Conservation (phyloP, 1,139 yeast species). For the Geotrichum carabidarum region DNA sequence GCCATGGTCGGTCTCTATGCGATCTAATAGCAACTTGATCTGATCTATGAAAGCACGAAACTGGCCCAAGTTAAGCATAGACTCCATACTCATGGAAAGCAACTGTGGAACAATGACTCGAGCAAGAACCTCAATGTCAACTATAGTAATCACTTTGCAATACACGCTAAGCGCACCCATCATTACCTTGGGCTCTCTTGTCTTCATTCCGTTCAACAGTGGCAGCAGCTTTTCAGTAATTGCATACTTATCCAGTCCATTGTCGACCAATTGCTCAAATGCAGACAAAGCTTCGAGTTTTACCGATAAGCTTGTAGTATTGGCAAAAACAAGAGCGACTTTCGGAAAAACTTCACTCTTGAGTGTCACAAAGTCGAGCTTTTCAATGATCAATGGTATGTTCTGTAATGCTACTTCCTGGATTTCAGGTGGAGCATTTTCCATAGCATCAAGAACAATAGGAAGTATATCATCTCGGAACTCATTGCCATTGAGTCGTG, state of each 20-base stretch:
- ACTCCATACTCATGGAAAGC: slow-evolving; percentile 46
- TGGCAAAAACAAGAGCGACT: slow-evolving; percentile 65
- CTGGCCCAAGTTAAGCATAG: slow-evolving; percentile 42
- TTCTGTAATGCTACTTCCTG: slow-evolving; percentile 57
- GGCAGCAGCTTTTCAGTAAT: slow-evolving; percentile 77
- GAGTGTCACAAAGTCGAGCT: slow-evolving; percentile 65
- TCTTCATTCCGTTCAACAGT: slow-evolving; percentile 64
- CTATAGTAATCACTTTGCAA: slow-evolving; percentile 36
- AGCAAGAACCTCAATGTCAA: slow-evolving; percentile 44
- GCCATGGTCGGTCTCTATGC: slow-evolving; percentile 29
- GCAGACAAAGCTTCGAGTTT: slow-evolving; percentile 66
- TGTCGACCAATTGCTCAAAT: slow-evolving; percentile 55
- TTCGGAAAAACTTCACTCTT: slow-evolving; percentile 71
- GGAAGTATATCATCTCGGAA: slow-evolving; percentile 40
- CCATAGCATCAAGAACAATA: slow-evolving; percentile 32
- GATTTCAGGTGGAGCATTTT: slow-evolving; percentile 40
- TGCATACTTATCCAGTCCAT: slow-evolving; percentile 64
- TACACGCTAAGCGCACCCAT: slow-evolving; percentile 53
- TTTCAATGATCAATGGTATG: slow-evolving; percentile 43
- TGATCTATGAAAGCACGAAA: slow-evolving; percentile 40
- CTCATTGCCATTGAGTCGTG: slow-evolving; percentile 46
- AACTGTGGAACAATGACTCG: slow-evolving; percentile 48
- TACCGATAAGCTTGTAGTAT: slow-evolving; percentile 75
- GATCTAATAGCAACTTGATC: slow-evolving; percentile 34
- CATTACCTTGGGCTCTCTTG: slow-evolving; percentile 68